These are phyloP conservation scores for Lanmaoa rubissima DNA, from an alignment of 768 basidiomycete genomes.

Conservation along the genomic window DNA sequence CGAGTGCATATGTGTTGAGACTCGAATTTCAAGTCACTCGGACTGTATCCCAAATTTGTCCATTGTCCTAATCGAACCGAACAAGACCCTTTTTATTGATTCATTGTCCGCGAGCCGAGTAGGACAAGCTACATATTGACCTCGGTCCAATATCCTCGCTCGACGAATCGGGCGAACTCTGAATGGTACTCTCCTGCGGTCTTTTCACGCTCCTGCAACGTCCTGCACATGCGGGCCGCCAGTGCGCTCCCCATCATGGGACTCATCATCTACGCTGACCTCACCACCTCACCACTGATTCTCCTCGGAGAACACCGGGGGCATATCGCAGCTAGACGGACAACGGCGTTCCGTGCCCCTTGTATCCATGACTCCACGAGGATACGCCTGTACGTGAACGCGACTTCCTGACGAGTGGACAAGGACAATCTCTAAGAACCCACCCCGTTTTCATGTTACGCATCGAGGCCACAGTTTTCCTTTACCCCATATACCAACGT, in stretches of 20 bases:
- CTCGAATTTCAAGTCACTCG: conserved; percentile 22
- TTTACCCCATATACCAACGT: not conserved
- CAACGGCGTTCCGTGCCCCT: not conserved
- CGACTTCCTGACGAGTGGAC: not conserved
- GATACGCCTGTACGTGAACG: not conserved
- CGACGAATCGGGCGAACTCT: too few relatives aligned
- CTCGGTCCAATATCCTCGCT: too few relatives aligned
- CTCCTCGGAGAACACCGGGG: not conserved
- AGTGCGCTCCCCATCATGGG: too few relatives aligned
- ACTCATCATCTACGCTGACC: too few relatives aligned
- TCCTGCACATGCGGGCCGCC: too few relatives aligned
- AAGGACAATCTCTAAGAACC: not conserved
- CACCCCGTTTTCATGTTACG: not conserved
- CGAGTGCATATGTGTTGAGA: conserved; percentile 6
- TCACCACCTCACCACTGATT: not conserved
- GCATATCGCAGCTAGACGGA: not conserved
- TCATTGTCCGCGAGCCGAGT: not conserved
- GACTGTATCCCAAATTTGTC: conserved; percentile 26
- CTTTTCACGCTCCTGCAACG: not conserved
- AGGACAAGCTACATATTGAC: not conserved
- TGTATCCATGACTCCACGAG: not conserved
- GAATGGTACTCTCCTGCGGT: not conserved
- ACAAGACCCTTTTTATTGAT: not conserved
- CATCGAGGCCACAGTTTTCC: not conserved
- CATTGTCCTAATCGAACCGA: conserved; percentile 10